Base-by-base conservation (phyloP, 2,329 filamentous ascomycete genomes). In the Sporothrix pseudoabietina region DNA sequence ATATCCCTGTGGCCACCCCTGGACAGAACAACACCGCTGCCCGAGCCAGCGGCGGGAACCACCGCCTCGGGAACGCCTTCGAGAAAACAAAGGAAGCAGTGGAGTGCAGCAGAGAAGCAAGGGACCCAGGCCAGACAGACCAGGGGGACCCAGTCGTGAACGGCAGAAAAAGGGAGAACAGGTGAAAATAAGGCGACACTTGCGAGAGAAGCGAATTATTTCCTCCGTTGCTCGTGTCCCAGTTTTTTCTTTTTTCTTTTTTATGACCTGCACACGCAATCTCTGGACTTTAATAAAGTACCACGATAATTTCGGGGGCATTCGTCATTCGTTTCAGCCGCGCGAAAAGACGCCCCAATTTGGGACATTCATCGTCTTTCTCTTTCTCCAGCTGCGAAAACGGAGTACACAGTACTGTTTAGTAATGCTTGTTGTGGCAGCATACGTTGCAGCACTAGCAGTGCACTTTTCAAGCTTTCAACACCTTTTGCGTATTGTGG, bases 31-130 rank as follows among this genome's bases (percentile, higher is more conserved):
- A 39, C 59, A 71, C 68, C 55, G 61, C 22, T 44, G 52, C 47
- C 59, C 59, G 59, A 54, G 55, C 71, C 73, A 71, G 22, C 52
- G 44, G 68, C 73, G 73, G 73, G 73, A 75, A 61, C 73, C 73
- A 75, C 52, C 73, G 71, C 69, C 59, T 44, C 71, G 73, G 73
- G 73, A 65, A 69, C 41, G 72, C 44, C 54, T 72, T 74, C 57
- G 66, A 68, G 32, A 71, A 71, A 41, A 70, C 47, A 66, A 71
- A 71, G 10, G 59, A 71, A 55, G 54, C 22, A 47, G 35, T 22
- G 14, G 10, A 47, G 41, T 52, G 63, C 52, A 71, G 65, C 41
- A 44, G 41, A 12, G n/a, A 22, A 57, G n/a, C 66, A 73, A 30
- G 72, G 71, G 55, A 16, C 32, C 32, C 32, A 41, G 57, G 19